Evolutionary conservation across 768 basidiomycete species (phyloP), one percentile per base, ranked within the genome.

Genomic region (Inosperma sp.): DNA sequence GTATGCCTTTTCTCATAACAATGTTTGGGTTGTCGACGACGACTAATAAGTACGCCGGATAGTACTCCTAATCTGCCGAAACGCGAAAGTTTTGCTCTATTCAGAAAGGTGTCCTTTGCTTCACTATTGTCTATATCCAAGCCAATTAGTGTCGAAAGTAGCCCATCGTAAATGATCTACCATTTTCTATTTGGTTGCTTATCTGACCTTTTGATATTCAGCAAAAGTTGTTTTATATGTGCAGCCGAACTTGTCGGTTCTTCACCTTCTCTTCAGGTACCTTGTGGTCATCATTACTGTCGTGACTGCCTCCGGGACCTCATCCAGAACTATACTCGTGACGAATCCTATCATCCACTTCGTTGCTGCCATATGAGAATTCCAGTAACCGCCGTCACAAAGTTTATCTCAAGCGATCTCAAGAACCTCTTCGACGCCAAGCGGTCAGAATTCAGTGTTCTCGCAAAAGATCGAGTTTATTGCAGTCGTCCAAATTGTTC

Each of bases 311-410:
- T 79, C 27, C 45, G 56, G 1, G 62, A 65, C 25, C 71, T 81
- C 30, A 72, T 75, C 14, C 59, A 70, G 39, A 50, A 71, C 0
- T 72, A 74, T 16, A 68, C 69, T 9, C 66, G 63, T 3, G 81
- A 83, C 54, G 81, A 82, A 53, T 67, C 74, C 0, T 69, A 81
- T 4, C 73, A 72, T 49, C 80, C 81, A 0, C 66, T 79, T 7
- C 71, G 74, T 29, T 83, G 80, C 57, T 82, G 79, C 59, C 59
- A 68, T 22, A 56, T 67, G 27, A 60, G 61, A 0, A 65, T 80
- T 33, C 63, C 71, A 2, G 44, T 64, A 19, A 43, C 33, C 12
- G 48, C 39, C 0, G 36, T 75, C 13, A 50, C 54, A 6, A 59
- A 48, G 6, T 68, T 73, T 40, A 62, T 78, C 9, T 54, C 67